Conservation (phyloP, 208 protist species). For the Giardia muris region DNA sequence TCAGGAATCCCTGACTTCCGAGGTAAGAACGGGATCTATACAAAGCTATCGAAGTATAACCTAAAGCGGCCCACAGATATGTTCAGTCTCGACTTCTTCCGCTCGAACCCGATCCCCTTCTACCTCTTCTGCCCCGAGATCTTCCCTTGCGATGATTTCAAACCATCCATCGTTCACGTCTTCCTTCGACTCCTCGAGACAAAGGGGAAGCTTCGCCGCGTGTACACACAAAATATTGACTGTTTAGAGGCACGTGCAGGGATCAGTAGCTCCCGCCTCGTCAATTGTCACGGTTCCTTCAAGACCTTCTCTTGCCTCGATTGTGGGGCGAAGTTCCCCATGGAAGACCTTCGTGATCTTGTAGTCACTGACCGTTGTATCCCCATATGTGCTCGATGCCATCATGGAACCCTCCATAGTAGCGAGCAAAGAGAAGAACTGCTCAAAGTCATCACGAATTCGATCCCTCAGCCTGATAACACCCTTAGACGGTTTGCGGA, state of each 20-base stretch:
- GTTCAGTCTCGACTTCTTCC: conserved; percentile 50
- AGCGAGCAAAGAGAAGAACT: neutral
- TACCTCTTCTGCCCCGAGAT: conserved; percentile 44
- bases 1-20: conserved; percentile 53
- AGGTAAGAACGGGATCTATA: conserved; percentile 49
- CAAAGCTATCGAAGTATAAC: conserved; percentile 40
- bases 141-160: conserved; percentile 30
- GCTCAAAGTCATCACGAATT: neutral
- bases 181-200: conserved; percentile 46
- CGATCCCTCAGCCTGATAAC: neutral
- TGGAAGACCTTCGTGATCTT: conserved; percentile 24
- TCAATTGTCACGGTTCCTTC: conserved; percentile 46
- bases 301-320: conserved; percentile 31
- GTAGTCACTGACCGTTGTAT: conserved; percentile 26
- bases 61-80: conserved; percentile 46
- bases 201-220: conserved; percentile 40
- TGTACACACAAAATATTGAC: conserved; percentile 53
- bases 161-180: conserved; percentile 47
- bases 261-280: conserved; percentile 6
- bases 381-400: neutral
- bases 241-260: conserved; percentile 46
- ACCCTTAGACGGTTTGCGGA: neutral
- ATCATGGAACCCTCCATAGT: neutral
- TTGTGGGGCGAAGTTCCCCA: conserved; percentile 18
- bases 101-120: conserved; percentile 40